Base-by-base conservation (phyloP, 179 eudicot species). In the Corrigiola litoralis region DNA sequence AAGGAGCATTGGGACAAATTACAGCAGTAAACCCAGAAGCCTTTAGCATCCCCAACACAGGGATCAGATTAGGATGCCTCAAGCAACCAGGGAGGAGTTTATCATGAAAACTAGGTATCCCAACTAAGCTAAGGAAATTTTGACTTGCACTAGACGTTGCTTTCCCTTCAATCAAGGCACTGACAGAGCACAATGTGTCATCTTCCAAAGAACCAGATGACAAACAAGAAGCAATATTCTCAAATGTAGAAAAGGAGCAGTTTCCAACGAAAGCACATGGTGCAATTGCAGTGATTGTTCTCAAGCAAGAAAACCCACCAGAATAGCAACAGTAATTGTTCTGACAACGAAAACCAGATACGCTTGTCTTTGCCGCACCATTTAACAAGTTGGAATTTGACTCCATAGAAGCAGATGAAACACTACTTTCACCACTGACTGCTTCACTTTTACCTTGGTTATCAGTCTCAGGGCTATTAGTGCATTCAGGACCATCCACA, bases 31-130 rank as follows among this genome's bases (percentile, higher is more conserved):
- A 75, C 59, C 54, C 73, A 13, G 82, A 36, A 36, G 81, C 63
- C 69, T 82, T 90, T 45, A 92, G 78, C 79, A 92, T 68, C 29
- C 90, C 92, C 71, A 90, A 56, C 53, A 84, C 77, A 41, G 98
- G 96, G 46, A 79, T 76, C 64, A 92, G 74, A 73, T 90, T 92
- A 14, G 98, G 98, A 78, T 90, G 98, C 84, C 98, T 90, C 66
- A 92, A 46, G 73, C 92, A 92, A 67, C 96, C 95, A 75, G 98
- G 96, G 49, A 84, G 68, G 25, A 57, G 75, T 37, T 73, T 77
- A 56, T 87, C 95, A 25, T 47, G 55, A 81, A 85, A 92, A 60
- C 92, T 77, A 23, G 98, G 98, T 58, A 90, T 44, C 48, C 98
- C 98, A 37, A 85, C 61, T 61, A 90, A 79, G 44, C 67, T 74